Percentiles rank a stretch among this genome's conserved stretches.
Conservation (phyloP, 768 basidiomycete species). For the Mycena polygramma region DNA sequence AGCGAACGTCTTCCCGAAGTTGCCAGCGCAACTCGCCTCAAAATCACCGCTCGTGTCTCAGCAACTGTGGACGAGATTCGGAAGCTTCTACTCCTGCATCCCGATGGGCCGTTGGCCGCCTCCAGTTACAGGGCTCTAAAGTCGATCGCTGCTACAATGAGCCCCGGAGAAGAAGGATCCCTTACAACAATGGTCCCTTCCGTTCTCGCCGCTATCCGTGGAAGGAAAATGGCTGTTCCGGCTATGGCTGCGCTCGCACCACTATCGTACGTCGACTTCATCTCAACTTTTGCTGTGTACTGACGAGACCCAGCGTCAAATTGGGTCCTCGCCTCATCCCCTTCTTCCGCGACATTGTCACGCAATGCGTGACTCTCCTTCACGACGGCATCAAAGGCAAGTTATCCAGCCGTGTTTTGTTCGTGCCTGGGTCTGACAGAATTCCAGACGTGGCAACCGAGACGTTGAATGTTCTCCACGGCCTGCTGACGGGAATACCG, state of each 20-base stretch:
- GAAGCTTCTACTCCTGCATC: conserved; percentile 58
- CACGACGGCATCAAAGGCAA: conserved; percentile 57
- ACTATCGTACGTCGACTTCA: conserved; percentile 65
- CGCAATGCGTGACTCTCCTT: conserved; percentile 65
- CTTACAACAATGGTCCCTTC: conserved; percentile 72
- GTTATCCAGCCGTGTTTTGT: conserved; percentile 10
- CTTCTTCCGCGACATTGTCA: conserved; percentile 78
- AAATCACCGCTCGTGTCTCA: conserved; percentile 62
- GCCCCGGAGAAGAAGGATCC: conserved; percentile 74
- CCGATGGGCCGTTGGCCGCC: conserved; percentile 54
- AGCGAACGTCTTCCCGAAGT: conserved; percentile 75
- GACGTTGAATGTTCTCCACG: conserved; percentile 66
- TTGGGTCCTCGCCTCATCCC: conserved; percentile 93
- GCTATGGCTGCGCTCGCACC: conserved; percentile 70
- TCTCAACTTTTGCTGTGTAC: background rate
- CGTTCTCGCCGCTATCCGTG: conserved; percentile 63
- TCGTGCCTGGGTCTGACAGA: conserved; percentile 16
- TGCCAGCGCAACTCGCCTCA: conserved; percentile 65
- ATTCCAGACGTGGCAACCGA: conserved; percentile 49
- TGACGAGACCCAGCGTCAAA: conserved; percentile 62
- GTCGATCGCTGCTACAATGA: conserved; percentile 68
- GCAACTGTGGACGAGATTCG: conserved; percentile 67
- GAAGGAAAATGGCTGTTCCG: conserved; percentile 49
- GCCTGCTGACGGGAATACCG: conserved; percentile 81
- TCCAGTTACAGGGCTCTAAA: conserved; percentile 73